These are phyloP conservation scores for Leccinum longicurvipes DNA, from an alignment of 768 basidiomycete genomes.

Conservation along the genomic window DNA sequence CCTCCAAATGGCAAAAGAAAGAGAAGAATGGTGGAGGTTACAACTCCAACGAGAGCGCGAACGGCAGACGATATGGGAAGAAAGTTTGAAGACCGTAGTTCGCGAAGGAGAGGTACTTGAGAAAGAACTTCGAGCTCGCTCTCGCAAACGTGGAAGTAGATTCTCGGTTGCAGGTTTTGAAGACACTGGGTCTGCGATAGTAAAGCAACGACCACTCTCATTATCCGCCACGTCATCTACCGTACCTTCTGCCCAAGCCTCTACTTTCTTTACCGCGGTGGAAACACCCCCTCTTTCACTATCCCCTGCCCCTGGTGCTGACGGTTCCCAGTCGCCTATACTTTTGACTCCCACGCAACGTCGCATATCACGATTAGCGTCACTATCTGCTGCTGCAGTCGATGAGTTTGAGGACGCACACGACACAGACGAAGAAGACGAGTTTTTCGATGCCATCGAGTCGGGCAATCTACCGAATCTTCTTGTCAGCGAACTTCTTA, in stretches of 20 bases:
- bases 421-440: slow-evolving; percentile 83
- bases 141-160: slow-evolving; percentile 56
- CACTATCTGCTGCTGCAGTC: slow-evolving; percentile 11
- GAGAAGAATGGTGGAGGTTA: slow-evolving; percentile 78
- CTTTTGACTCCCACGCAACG: slow-evolving; percentile 25
- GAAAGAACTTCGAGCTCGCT: slow-evolving; percentile 63
- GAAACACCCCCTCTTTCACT: slow-evolving; percentile 19
- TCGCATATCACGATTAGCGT: slow-evolving; percentile 12
- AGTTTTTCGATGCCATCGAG: slow-evolving; percentile 98
- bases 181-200: slow-evolving; percentile 16
- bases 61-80: slow-evolving; percentile 79
- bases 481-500: slow-evolving; percentile 62
- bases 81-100: slow-evolving; percentile 83
- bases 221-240: slow-evolving; percentile 4
- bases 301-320: background rate
- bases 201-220: slow-evolving; percentile 23
- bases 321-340: slow-evolving; percentile 9
- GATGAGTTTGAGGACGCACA: slow-evolving; percentile 34
- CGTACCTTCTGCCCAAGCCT: slow-evolving; percentile 16
- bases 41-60: slow-evolving; percentile 63
- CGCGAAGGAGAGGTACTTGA: slow-evolving; percentile 83
- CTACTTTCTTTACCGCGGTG: slow-evolving; percentile 21
- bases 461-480: slow-evolving; percentile 73
- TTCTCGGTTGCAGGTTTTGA: slow-evolving; percentile 42
- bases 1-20: slow-evolving; percentile 61